Conservation (phyloP, 495 filamentous ascomycete genomes). For the Evansstolkia leycettana region DNA sequence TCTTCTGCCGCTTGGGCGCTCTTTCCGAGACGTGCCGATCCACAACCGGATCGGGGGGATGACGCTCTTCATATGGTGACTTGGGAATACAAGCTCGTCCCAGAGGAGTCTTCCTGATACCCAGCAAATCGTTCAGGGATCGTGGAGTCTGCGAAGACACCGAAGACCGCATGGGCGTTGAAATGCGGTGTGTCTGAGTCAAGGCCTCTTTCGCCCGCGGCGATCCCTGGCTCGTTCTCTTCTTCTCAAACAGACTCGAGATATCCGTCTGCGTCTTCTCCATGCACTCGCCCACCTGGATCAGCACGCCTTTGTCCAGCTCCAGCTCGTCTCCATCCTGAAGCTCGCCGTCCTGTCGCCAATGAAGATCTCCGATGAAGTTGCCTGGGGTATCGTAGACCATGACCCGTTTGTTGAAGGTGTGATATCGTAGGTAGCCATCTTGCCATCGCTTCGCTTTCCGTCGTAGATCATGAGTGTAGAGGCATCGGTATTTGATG, state of each 20-base stretch:
- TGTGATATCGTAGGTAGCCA: slow-evolving; percentile 75
- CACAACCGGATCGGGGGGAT: slow-evolving; percentile 1
- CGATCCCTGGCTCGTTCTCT: slow-evolving; percentile 17
- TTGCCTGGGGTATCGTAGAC: slow-evolving; percentile 73
- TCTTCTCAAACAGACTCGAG: slow-evolving; percentile 57
- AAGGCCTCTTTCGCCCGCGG: slow-evolving; percentile 8
- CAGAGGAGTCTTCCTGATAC: slow-evolving; percentile 37
- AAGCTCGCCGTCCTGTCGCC: slow-evolving; percentile 50
- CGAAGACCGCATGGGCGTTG: slow-evolving; percentile 14
- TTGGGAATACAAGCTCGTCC: slow-evolving; percentile 27
- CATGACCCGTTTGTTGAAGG: slow-evolving; percentile 87
- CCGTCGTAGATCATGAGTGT: slow-evolving; percentile 67
- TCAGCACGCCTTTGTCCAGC: slow-evolving; percentile 63
- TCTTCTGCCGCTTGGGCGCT: slow-evolving; percentile 37
- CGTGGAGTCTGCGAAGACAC: slow-evolving; percentile 24
- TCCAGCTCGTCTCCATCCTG: slow-evolving; percentile 72
- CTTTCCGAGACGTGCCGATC: slow-evolving; percentile 16
- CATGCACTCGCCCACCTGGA: slow-evolving; percentile 65
- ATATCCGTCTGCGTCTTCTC: slow-evolving; percentile 67
- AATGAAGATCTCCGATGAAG: slow-evolving; percentile 76
- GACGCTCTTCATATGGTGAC: slow-evolving; percentile 38
- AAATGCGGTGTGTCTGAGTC: slow-evolving; percentile 7
- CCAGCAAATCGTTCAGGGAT: slow-evolving; percentile 45
- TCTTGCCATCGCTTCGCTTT: slow-evolving; percentile 93
- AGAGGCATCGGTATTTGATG: slow-evolving; percentile 71